phyloP scores from a whole-genome alignment of 208 protist species.

The Acanthamoeba lugdunensis region DNA sequence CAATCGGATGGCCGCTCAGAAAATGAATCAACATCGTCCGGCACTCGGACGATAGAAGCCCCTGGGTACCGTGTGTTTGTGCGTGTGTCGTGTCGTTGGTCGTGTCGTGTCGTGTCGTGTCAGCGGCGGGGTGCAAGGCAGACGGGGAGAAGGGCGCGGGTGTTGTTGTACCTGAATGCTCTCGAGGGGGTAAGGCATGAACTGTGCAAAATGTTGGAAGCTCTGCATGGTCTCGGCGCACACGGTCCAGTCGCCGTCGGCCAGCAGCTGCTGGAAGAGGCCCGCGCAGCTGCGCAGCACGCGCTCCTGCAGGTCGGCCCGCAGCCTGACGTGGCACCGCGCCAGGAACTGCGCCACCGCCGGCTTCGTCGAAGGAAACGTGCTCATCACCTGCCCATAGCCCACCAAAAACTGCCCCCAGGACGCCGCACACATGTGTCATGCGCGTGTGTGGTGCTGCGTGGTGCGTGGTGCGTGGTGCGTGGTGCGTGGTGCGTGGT shows the following conservation, averaged over 20 bases:
- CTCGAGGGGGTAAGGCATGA: constrained; percentile 30
- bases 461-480: too few relatives aligned
- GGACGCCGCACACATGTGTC: background rate
- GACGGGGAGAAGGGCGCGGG: background rate
- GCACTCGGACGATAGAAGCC: constrained; percentile 18
- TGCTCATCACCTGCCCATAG: constrained; percentile 47
- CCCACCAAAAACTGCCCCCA: background rate
- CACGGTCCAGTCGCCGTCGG: constrained; percentile 44
- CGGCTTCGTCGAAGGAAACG: background rate
- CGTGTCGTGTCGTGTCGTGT: background rate
- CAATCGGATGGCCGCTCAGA: background rate
- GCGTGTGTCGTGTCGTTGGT: too few relatives aligned
- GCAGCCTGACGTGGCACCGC: constrained; percentile 5
- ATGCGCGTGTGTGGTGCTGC: background rate
- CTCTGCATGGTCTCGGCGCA: constrained; percentile 52
- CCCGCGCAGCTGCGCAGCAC: constrained; percentile 36
- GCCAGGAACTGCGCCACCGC: constrained; percentile 31
- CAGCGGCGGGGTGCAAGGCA: background rate
- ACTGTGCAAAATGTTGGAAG: constrained; percentile 32
- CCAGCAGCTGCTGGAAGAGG: constrained; percentile 41
- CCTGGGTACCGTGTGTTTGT: background rate
- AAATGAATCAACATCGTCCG: background rate
- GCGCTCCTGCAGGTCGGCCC: background rate
- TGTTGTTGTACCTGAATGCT: background rate
- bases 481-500: too few relatives aligned